Conservation (phyloP, 108 stramenopile genomes). For the Epithemia pelagica region DNA sequence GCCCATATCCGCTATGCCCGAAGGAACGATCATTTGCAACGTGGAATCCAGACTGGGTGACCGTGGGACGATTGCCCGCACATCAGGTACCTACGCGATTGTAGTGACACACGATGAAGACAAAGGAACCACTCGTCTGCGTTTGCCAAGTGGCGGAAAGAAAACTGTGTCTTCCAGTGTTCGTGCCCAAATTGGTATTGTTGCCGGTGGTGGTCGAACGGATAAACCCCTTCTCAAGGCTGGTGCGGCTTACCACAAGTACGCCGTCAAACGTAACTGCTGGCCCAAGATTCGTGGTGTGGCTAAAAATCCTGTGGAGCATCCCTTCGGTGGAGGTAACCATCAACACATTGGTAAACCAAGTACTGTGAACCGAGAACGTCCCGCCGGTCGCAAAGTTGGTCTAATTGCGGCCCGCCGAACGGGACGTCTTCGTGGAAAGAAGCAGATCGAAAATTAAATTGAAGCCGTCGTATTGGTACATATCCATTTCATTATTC, state of each 20-base stretch:
- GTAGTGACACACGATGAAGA: conserved; percentile 99
- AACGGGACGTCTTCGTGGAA: conserved; percentile 97
- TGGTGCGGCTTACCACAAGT: conserved; percentile 99
- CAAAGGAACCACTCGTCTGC: conserved; percentile 96
- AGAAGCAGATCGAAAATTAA: not conserved
- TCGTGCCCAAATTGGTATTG: conserved; percentile 97
- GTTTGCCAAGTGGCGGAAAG: conserved; percentile 98
- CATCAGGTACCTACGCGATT: conserved; percentile 96
- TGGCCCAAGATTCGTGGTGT: conserved; percentile 99
- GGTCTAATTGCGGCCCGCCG: conserved; percentile 98
- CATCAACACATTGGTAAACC: conserved; percentile 99
- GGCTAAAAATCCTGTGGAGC: conserved; percentile 99
- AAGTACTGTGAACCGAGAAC: conserved; percentile 80
- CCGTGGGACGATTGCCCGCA: conserved; percentile 94
- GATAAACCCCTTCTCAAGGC: conserved; percentile 99
- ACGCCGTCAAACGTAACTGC: conserved; percentile 99
- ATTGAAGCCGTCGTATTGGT: too few relatives aligned
- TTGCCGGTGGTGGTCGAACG: conserved; percentile 99
- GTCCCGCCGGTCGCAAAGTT: conserved; percentile 97
- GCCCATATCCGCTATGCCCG: conserved; percentile 88
- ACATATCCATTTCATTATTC: too few relatives aligned
- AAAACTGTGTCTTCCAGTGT: conserved; percentile 91
- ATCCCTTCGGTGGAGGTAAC: conserved; percentile 99
- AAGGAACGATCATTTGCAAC: conserved; percentile 99
- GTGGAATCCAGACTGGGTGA: conserved; percentile 93